phyloP scores from a whole-genome alignment of 1,284 basidiomycete species.

The Ustilago shanxiensis region DNA sequence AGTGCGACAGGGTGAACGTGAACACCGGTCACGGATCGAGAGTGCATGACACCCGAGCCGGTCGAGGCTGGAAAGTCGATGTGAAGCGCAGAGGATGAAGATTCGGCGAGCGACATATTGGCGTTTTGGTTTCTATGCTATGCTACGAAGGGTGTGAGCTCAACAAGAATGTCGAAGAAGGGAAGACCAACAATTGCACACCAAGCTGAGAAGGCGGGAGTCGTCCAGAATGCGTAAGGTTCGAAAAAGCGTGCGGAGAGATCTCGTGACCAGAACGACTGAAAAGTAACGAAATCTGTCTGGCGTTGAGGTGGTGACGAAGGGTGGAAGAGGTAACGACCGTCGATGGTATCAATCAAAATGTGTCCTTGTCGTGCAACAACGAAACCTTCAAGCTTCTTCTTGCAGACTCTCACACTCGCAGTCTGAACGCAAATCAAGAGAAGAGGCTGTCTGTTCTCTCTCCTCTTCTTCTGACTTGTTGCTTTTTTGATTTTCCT shows the following conservation, averaged over 20 bases:
- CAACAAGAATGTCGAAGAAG: too few relatives aligned
- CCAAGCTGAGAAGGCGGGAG: neutral
- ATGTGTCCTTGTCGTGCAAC: neutral
- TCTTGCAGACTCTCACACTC: neutral
- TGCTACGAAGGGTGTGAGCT: too few relatives aligned
- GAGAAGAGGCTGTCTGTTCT: neutral
- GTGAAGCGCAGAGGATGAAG: slow-evolving; percentile 65
- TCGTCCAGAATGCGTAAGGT: neutral
- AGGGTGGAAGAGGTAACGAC: neutral
- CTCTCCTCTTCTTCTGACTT: too few relatives aligned
- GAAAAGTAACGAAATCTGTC: neutral
- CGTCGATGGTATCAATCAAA: slow-evolving; percentile 9
- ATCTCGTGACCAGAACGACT: slow-evolving; percentile 2
- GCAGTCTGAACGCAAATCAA: neutral
- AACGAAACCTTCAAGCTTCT: slow-evolving; percentile 1
- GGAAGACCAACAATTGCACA: neutral
- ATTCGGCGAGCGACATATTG: slow-evolving; percentile 52
- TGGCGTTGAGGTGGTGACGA: slow-evolving; percentile 19
- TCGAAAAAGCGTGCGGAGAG: neutral
- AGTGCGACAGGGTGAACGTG: slow-evolving; percentile 74
- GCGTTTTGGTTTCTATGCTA: slow-evolving; percentile 3
- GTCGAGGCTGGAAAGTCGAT: slow-evolving; percentile 67
- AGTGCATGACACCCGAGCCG: slow-evolving; percentile 64
- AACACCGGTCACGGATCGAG: slow-evolving; percentile 65
- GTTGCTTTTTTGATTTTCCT: too few relatives aligned